A percentile compares a stretch with the other conserved stretches of the same genome.
Conservation (phyloP, 495 filamentous ascomycete genomes). For the Delitschia confertaspora region DNA sequence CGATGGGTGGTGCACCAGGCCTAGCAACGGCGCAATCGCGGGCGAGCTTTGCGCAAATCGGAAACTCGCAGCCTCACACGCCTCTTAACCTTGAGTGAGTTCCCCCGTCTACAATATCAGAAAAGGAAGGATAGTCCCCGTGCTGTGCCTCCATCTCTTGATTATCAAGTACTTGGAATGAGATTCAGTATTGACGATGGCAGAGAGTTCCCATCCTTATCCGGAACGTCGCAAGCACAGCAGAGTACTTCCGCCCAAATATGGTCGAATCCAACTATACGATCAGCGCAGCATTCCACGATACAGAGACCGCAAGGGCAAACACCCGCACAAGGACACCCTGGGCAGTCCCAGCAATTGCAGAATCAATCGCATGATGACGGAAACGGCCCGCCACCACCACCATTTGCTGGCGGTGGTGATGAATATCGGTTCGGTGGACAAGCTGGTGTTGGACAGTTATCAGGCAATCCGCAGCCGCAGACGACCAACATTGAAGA, state of each 20-base stretch:
- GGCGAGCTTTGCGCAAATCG: conserved; percentile 73
- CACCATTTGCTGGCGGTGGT: conserved; percentile 47
- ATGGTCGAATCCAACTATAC: conserved; percentile 58
- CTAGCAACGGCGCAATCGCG: conserved; percentile 53
- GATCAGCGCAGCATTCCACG: conserved; percentile 49
- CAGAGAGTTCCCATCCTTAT: conserved; percentile 80
- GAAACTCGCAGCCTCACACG: conserved; percentile 63
- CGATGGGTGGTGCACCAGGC: conserved; percentile 58
- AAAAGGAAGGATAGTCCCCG: neutral
- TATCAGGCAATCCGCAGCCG: conserved; percentile 47
- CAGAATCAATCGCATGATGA: conserved; percentile 43
- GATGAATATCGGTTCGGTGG: conserved; percentile 52
- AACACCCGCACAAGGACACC: conserved; percentile 8
- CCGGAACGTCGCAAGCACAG: conserved; percentile 58
- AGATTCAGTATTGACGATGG: conserved; percentile 10
- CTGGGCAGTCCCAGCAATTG: conserved; percentile 38
- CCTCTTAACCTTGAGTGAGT: conserved; percentile 79
- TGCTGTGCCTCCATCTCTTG: neutral
- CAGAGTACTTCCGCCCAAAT: conserved; percentile 50
- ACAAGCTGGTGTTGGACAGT: conserved; percentile 53
- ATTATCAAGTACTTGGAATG: no score
- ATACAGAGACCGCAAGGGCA: conserved; percentile 54
- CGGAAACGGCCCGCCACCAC: conserved; percentile 43
- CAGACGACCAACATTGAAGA: conserved; percentile 68
- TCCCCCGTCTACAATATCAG: conserved; percentile 1